Base-by-base conservation (phyloP, 2,329 filamentous ascomycete species). In the Pseudovirgaria hyperparasitica region DNA sequence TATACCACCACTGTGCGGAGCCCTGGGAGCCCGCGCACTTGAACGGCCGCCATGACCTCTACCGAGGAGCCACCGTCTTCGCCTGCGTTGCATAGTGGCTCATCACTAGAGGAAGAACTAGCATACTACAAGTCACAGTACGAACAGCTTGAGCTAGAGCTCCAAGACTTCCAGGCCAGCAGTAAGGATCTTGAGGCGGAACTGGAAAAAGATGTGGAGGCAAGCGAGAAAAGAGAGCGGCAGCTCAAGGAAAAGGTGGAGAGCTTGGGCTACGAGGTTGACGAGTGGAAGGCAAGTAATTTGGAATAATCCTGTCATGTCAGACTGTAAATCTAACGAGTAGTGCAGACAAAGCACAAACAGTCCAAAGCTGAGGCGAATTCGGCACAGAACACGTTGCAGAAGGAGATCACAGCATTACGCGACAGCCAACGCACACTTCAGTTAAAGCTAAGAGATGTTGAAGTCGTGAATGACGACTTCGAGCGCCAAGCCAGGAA, bases 401-500 rank as follows among this genome's bases (percentile, higher is more conserved):
- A 98, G 57, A 96, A 94, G 57, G 90, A 98, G 55, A 86, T 98
- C 44, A 98, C 90, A 5, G 78, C 71, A 6, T 67, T 98, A 43
- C 79, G 90, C 47, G 86, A 98, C 39, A 55, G 74, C 25, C 92
- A 85, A 54, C 69, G 90, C 38, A 76, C 77, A 4, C 58, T 94
- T 34, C 80, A 90, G 45, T 64, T 93, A 36, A 82, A 71, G 55
- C 63, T 98, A 31, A 77, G 90, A 40, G 90, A 98, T 53, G 93
- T 87, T 42, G 90, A 98, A 57, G 90, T 98, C 29, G 84, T 82
- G 51, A 98, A 96, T 59, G 90, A 98, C 63, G 90, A 98, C 55
- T 94, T 87, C 50, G 90, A 98, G 62, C 76, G 85, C 39, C 87
- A 96, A 60, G 87, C 90, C 40, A 76, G 90, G 42, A 90, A 94